Evolutionary conservation across 192 early-diverging fungal species (phyloP), one percentile per base, ranked within the genome.

Genomic region (Coemansia sp.): DNA sequence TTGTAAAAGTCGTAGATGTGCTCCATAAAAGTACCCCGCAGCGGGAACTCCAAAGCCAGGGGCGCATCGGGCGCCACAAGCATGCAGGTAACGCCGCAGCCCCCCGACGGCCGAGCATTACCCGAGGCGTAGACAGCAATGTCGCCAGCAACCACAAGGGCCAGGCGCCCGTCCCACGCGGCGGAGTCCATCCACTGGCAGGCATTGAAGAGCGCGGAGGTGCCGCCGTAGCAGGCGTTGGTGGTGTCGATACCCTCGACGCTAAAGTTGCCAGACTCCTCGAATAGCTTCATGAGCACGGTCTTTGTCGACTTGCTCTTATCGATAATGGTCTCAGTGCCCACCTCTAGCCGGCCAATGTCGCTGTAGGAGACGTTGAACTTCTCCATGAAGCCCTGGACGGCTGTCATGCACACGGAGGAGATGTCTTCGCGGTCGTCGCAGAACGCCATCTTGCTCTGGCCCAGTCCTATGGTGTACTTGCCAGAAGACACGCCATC

Each of bases 1-100:
- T 99, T 99, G 90, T 98, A 99, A 68, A 99, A 99, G 72, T 99
- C 98, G 84, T 94, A 99, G 45, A 89, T 90, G 83, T 99, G 94
- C 77, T 95, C 93, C 93, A 99, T 97, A 82, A 96, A 92, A 34
- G 95, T 95, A 48, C 88, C 79, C 40, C 96, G 90, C 46, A 98
- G 84, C 70, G 91, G 90, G 74, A 77, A 87, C 83, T 99, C 98
- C 77, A 98, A 86, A 34, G 96, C 95, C 41, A 99, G 80, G 21
- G 95, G 94, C 11, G 98, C 98, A 79, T 98, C 85, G 62, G 92
- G 89, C 45, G 95, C 98, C 50, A 99, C 84, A 33, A 99, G 85
- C 62, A 99, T 91, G 65, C 94, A 95, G 51, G 92, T 92, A 29
- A 88, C 92, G 72, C 95, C 97, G 57, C 90, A 92, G 75, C 98